Conservation (phyloP, 768 basidiomycete genomes). For the Termitomyces sp. region DNA sequence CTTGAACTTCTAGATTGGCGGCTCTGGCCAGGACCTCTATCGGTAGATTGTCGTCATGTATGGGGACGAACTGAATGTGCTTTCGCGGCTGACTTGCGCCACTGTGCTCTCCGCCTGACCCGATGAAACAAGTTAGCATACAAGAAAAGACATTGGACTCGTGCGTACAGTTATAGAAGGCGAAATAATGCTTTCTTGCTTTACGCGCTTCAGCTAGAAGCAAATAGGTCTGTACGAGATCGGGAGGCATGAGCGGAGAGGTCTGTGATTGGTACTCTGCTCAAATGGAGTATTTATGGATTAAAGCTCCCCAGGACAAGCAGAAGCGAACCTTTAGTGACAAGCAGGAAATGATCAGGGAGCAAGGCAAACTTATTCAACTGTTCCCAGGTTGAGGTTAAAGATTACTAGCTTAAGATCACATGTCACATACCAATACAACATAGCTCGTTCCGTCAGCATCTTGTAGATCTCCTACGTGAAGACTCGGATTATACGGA, state of each 20-base stretch:
- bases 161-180: constrained; percentile 84
- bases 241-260: constrained; percentile 71
- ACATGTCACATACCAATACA: constrained; percentile 51
- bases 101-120: constrained; percentile 63
- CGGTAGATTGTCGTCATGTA: constrained; percentile 63
- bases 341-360: constrained; percentile 81
- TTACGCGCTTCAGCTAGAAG: constrained; percentile 66
- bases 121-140: neutral
- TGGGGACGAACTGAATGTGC: constrained; percentile 82
- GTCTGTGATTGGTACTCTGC: constrained; percentile 76
- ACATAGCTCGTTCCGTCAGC: constrained; percentile 58
- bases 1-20: constrained; percentile 51
- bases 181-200: constrained; percentile 56
- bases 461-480: constrained; percentile 69
- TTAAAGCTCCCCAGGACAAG: neutral
- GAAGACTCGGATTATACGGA: constrained; percentile 75
- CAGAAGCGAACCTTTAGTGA: constrained; percentile 65
- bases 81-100: constrained; percentile 91
- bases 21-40: constrained; percentile 65
- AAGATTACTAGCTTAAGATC: neutral
- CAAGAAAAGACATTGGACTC: neutral
- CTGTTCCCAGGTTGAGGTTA: constrained; percentile 29
- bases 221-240: constrained; percentile 74
- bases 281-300: neutral
- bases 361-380: constrained; percentile 86